phyloP scores from a whole-genome alignment of 108 stramenopile species.

The Pseudonitzschia delicatissima region DNA sequence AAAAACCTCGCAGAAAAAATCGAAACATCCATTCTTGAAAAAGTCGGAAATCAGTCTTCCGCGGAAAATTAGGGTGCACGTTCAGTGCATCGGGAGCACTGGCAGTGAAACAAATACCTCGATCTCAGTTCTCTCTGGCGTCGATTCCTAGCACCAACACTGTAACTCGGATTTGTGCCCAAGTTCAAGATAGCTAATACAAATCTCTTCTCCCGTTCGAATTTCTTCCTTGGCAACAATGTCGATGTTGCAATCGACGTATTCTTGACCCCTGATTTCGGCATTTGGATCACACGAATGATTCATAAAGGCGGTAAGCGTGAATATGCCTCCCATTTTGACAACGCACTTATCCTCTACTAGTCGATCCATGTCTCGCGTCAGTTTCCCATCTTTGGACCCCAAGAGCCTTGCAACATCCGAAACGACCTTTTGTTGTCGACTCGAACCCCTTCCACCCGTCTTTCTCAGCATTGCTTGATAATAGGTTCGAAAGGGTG shows the following conservation, averaged over 20 bases:
- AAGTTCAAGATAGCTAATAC: slow-evolving; percentile 46
- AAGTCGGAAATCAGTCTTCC: no score
- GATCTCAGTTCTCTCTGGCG: slow-evolving; percentile 39
- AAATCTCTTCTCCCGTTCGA: slow-evolving; percentile 48
- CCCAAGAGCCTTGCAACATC: not conserved
- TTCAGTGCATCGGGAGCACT: slow-evolving; percentile 35
- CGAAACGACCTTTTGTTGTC: not conserved
- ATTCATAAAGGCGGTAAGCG: slow-evolving; percentile 45
- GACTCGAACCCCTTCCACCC: not conserved
- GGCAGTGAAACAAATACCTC: slow-evolving; percentile 55
- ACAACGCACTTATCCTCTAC: slow-evolving; percentile 21
- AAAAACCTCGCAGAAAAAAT: no score
- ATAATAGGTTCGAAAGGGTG: slow-evolving; percentile 45
- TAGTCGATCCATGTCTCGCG: slow-evolving; percentile 9
- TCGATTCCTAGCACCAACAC: slow-evolving; percentile 19
- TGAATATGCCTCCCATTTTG: slow-evolving; percentile 41
- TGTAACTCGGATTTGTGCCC: slow-evolving; percentile 13
- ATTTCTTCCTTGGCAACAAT: slow-evolving; percentile 45
- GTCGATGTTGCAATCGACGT: slow-evolving; percentile 53
- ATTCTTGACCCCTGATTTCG: slow-evolving; percentile 40
- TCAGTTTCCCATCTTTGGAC: slow-evolving; percentile 2
- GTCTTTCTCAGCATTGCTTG: slow-evolving; percentile 25
- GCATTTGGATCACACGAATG: slow-evolving; percentile 53
- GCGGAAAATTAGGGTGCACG: not conserved
- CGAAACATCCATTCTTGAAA: no score